Percentiles rank a stretch among this genome's conserved stretches.
These are phyloP conservation scores for Nicotiana knightiana DNA, from an alignment of 257 asterid genomes.

Conservation along the genomic window DNA sequence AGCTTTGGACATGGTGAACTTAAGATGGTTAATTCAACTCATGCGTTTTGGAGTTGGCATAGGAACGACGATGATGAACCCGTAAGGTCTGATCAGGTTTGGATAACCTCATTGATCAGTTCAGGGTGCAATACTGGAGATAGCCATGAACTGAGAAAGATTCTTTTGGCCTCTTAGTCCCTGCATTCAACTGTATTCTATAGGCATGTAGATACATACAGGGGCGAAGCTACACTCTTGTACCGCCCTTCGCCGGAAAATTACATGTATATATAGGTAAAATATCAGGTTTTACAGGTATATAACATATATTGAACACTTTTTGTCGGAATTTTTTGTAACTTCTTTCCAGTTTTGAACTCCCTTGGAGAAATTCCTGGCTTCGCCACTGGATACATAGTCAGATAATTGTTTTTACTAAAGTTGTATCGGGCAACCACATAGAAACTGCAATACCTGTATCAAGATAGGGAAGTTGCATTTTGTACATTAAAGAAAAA, in stretches of 20 bases:
- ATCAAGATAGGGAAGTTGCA: neutral
- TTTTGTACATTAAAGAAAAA: neutral
- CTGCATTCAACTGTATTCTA: neutral
- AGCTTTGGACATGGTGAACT: conserved; percentile 97
- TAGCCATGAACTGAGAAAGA: conserved; percentile 11
- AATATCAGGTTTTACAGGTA: no score
- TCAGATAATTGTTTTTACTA: neutral
- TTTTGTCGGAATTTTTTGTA: no score
- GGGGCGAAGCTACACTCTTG: no score
- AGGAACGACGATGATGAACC: conserved; percentile 80
- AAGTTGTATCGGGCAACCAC: no score
- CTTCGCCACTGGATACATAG: neutral
- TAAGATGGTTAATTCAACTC: conserved; percentile 56
- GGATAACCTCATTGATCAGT: conserved; percentile 57
- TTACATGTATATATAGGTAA: neutral
- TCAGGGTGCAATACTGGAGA: conserved; percentile 43
- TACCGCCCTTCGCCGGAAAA: neutral
- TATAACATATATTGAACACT: no score
- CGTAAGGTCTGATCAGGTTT: conserved; percentile 67
- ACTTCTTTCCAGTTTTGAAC: no score
- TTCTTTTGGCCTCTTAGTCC: neutral
- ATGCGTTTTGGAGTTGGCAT: conserved; percentile 96
- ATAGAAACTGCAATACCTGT: neutral
- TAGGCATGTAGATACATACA: neutral
- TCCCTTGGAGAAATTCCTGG: rapidly evolving